These are phyloP conservation scores for Exsudoporus floridanus DNA, from an alignment of 1,284 basidiomycete species.

Conservation along the genomic window DNA sequence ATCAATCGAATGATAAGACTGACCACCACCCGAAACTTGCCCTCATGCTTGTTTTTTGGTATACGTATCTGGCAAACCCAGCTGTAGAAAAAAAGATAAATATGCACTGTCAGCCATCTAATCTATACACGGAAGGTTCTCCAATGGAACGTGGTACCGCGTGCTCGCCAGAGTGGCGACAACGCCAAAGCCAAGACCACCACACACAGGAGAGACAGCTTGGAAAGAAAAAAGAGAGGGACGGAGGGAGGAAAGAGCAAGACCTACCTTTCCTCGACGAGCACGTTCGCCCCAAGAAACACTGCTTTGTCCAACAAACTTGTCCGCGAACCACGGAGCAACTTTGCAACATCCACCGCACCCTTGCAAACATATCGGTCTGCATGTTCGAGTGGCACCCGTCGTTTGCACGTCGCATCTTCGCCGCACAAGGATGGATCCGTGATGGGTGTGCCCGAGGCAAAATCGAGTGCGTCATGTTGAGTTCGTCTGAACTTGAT, in stretches of 20 bases:
- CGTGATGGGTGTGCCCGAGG: slow-evolving; percentile 55
- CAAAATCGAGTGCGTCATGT: slow-evolving; percentile 41
- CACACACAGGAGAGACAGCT: neutral
- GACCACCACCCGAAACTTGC: slow-evolving; percentile 61
- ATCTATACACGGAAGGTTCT: neutral
- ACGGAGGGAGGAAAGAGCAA: neutral
- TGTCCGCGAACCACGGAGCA: slow-evolving; percentile 55
- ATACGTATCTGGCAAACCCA: slow-evolving; percentile 63
- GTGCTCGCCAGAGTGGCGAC: neutral
- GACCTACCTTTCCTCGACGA: slow-evolving; percentile 69
- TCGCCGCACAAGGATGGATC: slow-evolving; percentile 44
- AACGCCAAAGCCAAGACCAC: neutral
- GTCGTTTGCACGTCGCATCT: slow-evolving; percentile 36
- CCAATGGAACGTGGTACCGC: neutral
- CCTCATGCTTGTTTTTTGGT: slow-evolving; percentile 49
- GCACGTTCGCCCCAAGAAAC: slow-evolving; percentile 53
- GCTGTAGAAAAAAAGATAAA: slow-evolving; percentile 35
- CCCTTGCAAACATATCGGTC: slow-evolving; percentile 60
- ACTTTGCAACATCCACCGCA: slow-evolving; percentile 58
- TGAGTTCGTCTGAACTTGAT: slow-evolving; percentile 46
- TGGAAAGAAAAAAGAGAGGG: neutral
- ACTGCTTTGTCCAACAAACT: slow-evolving; percentile 54
- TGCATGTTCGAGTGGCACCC: slow-evolving; percentile 45
- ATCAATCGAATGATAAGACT: slow-evolving; percentile 18
- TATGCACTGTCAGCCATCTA: slow-evolving; percentile 7